Base-by-base conservation (phyloP, 2,329 filamentous ascomycete genomes). In the Beauveria scarabaeidicola region DNA sequence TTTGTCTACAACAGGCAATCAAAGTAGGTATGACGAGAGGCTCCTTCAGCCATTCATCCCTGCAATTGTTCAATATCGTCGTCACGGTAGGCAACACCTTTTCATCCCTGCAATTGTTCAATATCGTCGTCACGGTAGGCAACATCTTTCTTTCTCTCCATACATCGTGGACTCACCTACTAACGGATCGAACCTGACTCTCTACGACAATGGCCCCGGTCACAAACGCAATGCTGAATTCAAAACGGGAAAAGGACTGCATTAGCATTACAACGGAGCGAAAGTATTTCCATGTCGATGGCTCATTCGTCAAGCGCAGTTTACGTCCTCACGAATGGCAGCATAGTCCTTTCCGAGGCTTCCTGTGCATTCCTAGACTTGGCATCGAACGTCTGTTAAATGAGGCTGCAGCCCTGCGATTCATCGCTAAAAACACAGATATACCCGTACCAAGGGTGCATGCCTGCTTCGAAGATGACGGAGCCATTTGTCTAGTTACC, bases 381-480 rank as follows among this genome's bases (percentile, higher is more conserved):
- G 52, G 55, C 7, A 59, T 41, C 9, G 63, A 67, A n/a, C 61
- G 63, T 3, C 41, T 66, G 4, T 23, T 65, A 15, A 66, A 65
- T 40, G 62, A 66, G 27, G 64, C 43, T 17, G 62, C 63, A 19
- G 13, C 29, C 10, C 17, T 66, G 40, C 50, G 43, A 1, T 65
- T 64, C 21, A 40, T 66, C 19, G 44, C 62, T 5, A 56, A 64
- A 1, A 61, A 64, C 5, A 65, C 65, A 7, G 46, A 63, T 32
- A 62, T 66, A 43, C 64, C 62, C 1, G 41, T 66, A 11, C 65
- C 63, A 6, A 66, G 62, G 40, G 32, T 66, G 4, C 44, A 65
- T 51, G 61, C 58, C 41, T 60, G 63, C 53, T 66, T 66, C 32
- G 61, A 63, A 29, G 63, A 65, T 29, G 65, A 64, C 38, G 58